phyloP scores from a whole-genome alignment of 768 basidiomycete species.

The Termitomyces eurrhizus region DNA sequence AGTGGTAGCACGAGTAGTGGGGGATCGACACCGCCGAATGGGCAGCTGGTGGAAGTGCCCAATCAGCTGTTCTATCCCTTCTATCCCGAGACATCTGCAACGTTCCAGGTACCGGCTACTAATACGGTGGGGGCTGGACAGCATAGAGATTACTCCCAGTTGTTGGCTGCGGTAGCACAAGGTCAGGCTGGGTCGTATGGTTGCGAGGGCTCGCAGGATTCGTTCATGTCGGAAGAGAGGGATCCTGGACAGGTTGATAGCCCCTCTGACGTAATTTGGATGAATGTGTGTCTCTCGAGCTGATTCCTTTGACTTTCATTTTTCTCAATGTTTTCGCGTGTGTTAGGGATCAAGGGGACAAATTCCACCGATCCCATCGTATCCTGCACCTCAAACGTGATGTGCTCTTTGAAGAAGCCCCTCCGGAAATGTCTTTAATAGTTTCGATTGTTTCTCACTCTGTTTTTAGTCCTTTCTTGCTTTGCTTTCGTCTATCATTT shows the following conservation, averaged over 20 bases:
- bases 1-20: conserved; percentile 23
- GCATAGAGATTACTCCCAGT: conserved; percentile 43
- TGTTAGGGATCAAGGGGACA: conserved; percentile 13
- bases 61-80: conserved; percentile 74
- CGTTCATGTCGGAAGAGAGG: conserved; percentile 69
- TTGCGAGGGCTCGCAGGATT: conserved; percentile 53
- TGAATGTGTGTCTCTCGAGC: conserved; percentile 33
- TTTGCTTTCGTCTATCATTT: not conserved
- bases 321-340: not conserved
- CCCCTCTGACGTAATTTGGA: conserved; percentile 32
- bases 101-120: conserved; percentile 12
- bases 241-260: conserved; percentile 30
- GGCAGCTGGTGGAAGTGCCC: conserved; percentile 63
- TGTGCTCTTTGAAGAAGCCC: not conserved
- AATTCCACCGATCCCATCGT: conserved; percentile 11
- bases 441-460: not conserved
- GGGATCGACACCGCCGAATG: conserved; percentile 34
- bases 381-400: conserved; percentile 14
- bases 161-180: conserved; percentile 57
- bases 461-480: not conserved
- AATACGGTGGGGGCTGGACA: conserved; percentile 10
- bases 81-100: conserved; percentile 48
- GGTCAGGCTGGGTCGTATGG: conserved; percentile 53
- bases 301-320: not conserved
- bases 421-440: not conserved